Percentiles rank a stretch among this genome's conserved stretches.
phyloP scores from a whole-genome alignment of 257 asterid genomes.

The Scutellaria barbata region DNA sequence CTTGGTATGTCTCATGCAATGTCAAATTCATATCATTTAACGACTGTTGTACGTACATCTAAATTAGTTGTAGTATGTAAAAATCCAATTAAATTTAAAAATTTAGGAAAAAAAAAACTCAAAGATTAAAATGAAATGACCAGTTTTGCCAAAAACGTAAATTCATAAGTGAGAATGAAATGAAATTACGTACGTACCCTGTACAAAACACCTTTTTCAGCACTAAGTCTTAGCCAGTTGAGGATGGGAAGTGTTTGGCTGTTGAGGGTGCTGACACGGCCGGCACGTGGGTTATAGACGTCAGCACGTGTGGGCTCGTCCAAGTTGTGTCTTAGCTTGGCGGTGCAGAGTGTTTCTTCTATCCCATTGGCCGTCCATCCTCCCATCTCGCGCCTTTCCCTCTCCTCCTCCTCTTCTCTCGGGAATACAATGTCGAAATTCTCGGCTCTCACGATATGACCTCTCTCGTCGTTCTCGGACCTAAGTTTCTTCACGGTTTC shows the following conservation, averaged over 20 bases:
- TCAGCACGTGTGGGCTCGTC: slow-evolving; percentile 50
- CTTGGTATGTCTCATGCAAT: too few species aligned
- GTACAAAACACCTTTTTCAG: slow-evolving; percentile 57
- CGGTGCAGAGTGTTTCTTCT: slow-evolving; percentile 64
- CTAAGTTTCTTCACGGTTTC: slow-evolving; percentile 43
- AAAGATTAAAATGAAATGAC: too few species aligned
- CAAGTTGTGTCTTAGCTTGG: slow-evolving; percentile 48
- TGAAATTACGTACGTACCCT: slow-evolving; percentile 33
- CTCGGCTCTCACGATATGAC: slow-evolving; percentile 53
- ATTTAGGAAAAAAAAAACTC: too few species aligned
- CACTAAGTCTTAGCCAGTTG: slow-evolving; percentile 50
- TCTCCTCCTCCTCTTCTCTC: slow-evolving; percentile 28
- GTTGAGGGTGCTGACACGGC: slow-evolving; percentile 55
- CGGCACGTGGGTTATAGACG: slow-evolving; percentile 59
- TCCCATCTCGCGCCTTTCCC: slow-evolving; percentile 6
- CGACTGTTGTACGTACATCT: too few species aligned
- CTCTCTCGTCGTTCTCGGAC: slow-evolving; percentile 45
- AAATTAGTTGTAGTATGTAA: too few species aligned
- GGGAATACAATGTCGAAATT: slow-evolving; percentile 46
- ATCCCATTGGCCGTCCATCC: slow-evolving; percentile 41
- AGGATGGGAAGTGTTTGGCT: slow-evolving; percentile 63
- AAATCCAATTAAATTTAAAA: too few species aligned
- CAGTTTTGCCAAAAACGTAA: too few species aligned
- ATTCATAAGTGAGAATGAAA: too few species aligned
- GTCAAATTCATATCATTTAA: too few species aligned